Evolutionary conservation across 116 monocot species (phyloP).

Genomic region (Papilionanthe hybrid): DNA sequence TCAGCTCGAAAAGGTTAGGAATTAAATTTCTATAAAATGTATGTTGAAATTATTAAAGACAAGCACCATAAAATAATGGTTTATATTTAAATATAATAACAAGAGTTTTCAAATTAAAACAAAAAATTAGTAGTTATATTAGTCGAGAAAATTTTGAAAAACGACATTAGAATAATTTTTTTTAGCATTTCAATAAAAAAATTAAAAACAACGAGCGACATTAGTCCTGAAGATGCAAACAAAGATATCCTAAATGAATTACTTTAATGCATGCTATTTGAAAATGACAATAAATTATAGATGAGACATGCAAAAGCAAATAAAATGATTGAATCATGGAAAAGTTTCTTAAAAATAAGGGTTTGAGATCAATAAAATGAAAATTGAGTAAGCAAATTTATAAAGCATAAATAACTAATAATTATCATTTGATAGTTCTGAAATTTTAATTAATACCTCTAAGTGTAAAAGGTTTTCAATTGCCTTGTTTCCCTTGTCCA

Average conservation of each 20-base stretch:
- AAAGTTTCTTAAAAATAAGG: not conserved
- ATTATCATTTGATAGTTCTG: no score
- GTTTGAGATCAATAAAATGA: not conserved
- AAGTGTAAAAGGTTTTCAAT: no score
- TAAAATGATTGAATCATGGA: not conserved
- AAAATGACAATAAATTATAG: not conserved
- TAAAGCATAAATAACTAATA: not conserved
- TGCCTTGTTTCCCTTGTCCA: no score
- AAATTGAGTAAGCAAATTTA: not conserved
- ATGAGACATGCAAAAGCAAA: not conserved
- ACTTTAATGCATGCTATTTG: not conserved
- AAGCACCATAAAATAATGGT: not conserved
- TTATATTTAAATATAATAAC: not conserved
- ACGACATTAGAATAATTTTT: no score
- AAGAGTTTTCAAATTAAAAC: not conserved
- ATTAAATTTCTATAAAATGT: not conserved
- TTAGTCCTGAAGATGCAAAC: not conserved
- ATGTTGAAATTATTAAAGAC: not conserved
- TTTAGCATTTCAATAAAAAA: no score
- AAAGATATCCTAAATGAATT: not conserved
- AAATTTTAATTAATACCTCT: no score
- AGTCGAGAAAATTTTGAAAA: not conserved
- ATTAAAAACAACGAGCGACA: no score
- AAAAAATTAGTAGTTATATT: not conserved
- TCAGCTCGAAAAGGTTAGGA: not conserved